These are phyloP conservation scores for Lactarius tabidus DNA, from an alignment of 768 basidiomycete species.

Conservation along the genomic window DNA sequence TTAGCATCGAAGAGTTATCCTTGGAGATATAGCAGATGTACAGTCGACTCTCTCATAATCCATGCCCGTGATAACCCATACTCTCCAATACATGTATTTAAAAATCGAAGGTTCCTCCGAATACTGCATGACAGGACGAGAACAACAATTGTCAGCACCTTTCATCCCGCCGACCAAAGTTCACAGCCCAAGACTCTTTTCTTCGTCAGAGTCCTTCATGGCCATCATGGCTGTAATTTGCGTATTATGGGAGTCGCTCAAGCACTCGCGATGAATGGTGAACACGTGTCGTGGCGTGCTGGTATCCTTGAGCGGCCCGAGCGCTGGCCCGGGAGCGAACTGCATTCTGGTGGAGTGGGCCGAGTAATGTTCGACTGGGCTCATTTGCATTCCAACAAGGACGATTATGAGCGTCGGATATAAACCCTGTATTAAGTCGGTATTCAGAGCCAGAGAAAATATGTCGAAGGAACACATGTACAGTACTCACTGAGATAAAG, in stretches of 20 bases:
- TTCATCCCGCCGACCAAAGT: no score
- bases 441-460: background rate
- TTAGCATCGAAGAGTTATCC: no score
- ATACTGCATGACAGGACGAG: no score
- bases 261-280: background rate
- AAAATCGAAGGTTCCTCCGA: no score
- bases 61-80: no score
- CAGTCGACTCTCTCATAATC: no score
- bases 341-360: conserved; percentile 7
- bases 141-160: no score
- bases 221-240: conserved; percentile 4
- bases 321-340: background rate
- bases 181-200: no score
- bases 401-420: conserved; percentile 18
- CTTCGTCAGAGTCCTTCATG: background rate
- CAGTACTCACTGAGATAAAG: conserved; percentile 8
- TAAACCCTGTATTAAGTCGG: background rate
- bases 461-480: background rate
- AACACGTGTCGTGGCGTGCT: background rate
- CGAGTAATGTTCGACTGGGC: conserved; percentile 12
- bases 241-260: conserved; percentile 1
- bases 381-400: conserved; percentile 17
- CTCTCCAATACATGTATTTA: background rate
- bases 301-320: background rate
- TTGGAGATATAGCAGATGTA: no score